Conservation (phyloP, 164 flowering plant species). For the Annona cherimola region DNA sequence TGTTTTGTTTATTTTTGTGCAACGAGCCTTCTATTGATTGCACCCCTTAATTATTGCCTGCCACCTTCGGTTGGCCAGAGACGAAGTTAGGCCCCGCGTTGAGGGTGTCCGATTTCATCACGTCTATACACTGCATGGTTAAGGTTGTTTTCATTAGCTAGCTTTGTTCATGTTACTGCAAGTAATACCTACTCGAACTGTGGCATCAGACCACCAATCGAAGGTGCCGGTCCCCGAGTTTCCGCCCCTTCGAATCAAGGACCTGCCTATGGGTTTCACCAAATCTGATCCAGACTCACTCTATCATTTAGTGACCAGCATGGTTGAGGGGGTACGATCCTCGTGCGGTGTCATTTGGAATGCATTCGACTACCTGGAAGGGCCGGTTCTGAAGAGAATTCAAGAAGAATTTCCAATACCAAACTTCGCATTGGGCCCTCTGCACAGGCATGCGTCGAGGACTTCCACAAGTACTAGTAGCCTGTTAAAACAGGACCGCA, state of each 20-base stretch:
- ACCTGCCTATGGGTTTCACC: constrained; percentile 22
- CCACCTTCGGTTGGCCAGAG: too few relatives aligned
- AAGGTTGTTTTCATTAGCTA: too few relatives aligned
- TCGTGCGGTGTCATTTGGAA: constrained; percentile 31
- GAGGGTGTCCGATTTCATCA: too few relatives aligned
- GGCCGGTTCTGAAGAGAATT: constrained; percentile 2
- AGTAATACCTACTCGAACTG: constrained; percentile 14
- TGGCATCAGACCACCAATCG: constrained; percentile 3
- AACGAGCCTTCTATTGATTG: too few relatives aligned
- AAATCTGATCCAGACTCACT: not conserved
- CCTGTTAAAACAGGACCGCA: constrained; percentile 20
- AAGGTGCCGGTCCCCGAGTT: constrained; percentile 21
- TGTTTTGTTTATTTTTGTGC: too few relatives aligned
- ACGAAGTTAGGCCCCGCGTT: too few relatives aligned
- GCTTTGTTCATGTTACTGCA: too few relatives aligned
- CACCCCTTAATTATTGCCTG: too few relatives aligned
- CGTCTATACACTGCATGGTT: too few relatives aligned
- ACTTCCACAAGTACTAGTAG: constrained; percentile 16
- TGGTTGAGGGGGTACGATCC: constrained; percentile 12
- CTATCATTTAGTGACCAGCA: not conserved
- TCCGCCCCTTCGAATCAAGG: constrained; percentile 29
- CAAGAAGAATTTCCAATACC: constrained; percentile 17
- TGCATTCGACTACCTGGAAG: constrained; percentile 22
- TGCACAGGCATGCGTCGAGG: constrained; percentile 21
- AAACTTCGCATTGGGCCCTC: constrained; percentile 32